phyloP scores from a whole-genome alignment of 2,329 filamentous ascomycete genomes.

The Stachybotrys elegans region DNA sequence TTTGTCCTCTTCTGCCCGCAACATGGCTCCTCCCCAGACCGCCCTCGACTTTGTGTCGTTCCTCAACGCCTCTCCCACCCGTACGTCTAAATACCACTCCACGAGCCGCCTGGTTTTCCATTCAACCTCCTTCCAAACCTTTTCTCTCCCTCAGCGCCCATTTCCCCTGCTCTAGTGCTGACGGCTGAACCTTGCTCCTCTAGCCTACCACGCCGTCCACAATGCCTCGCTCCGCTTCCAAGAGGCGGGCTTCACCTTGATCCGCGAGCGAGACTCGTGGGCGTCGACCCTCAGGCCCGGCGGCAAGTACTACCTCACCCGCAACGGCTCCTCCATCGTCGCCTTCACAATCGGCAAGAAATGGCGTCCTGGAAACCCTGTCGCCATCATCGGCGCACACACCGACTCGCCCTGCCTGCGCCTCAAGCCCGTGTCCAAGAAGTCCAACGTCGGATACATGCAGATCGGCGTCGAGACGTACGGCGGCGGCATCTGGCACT shows the following conservation, averaged over 20 bases:
- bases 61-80: constrained; percentile 89
- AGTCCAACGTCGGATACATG: constrained; percentile 77
- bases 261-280: constrained; percentile 92
- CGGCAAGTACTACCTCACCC: constrained; percentile 93
- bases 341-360: constrained; percentile 86
- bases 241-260: constrained; percentile 78
- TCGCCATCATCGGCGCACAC: constrained; percentile 91
- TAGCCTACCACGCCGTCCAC: constrained; percentile 91
- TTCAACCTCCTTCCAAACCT: not conserved
- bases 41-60: constrained; percentile 87
- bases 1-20: constrained; percentile 26
- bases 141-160: not conserved
- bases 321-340: constrained; percentile 87
- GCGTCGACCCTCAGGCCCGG: constrained; percentile 72
- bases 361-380: constrained; percentile 87
- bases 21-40: constrained; percentile 49
- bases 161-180: constrained; percentile 8
- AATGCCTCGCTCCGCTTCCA: constrained; percentile 71
- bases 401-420: constrained; percentile 91
- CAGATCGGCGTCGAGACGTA: constrained; percentile 97
- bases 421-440: constrained; percentile 92
- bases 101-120: not conserved
- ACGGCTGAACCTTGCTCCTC: constrained; percentile 9
- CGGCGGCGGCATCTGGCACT: constrained; percentile 95
- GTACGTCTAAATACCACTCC: constrained; percentile 43